Conservation (phyloP, 257 asterid genomes). For the Solanum infundibuliforme region DNA sequence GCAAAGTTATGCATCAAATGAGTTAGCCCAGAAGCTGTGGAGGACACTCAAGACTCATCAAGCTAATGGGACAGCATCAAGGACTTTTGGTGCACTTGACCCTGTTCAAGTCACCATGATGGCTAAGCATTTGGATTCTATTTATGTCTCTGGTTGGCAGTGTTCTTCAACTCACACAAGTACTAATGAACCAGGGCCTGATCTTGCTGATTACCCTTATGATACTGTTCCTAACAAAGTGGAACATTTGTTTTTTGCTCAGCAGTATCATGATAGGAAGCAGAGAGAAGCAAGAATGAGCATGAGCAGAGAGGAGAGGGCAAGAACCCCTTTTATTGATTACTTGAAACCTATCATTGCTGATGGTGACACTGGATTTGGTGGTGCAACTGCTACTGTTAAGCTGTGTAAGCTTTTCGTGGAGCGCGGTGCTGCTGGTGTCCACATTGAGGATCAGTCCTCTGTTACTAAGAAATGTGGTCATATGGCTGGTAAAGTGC, state of each 20-base stretch:
- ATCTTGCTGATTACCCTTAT: slow-evolving; percentile 91
- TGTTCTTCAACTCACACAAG: slow-evolving; percentile 97
- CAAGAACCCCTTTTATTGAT: slow-evolving; percentile 57
- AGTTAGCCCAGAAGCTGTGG: slow-evolving; percentile 92
- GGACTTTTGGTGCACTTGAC: slow-evolving; percentile 93
- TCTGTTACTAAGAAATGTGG: slow-evolving; percentile 91
- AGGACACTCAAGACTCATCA: slow-evolving; percentile 83
- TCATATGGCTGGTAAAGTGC: slow-evolving; percentile 95
- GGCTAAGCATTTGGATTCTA: slow-evolving; percentile 84
- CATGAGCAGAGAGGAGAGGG: slow-evolving; percentile 72
- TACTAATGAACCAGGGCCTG: slow-evolving; percentile 95
- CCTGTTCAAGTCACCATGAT: slow-evolving; percentile 98
- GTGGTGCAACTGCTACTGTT: slow-evolving; percentile 93
- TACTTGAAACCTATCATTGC: slow-evolving; percentile 91
- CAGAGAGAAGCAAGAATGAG: slow-evolving; percentile 88
- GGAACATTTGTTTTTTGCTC: slow-evolving; percentile 87
- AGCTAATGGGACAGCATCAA: slow-evolving; percentile 75
- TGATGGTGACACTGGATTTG: slow-evolving; percentile 96
- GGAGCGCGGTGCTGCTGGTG: slow-evolving; percentile 98
- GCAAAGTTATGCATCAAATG: slow-evolving; percentile 72
- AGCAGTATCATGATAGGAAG: slow-evolving; percentile 88
- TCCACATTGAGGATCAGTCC: slow-evolving; percentile 96
- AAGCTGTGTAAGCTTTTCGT: slow-evolving; percentile 91
- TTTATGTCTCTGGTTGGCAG: slow-evolving; percentile 98
- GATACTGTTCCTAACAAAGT: slow-evolving; percentile 98